Evolutionary conservation across 495 filamentous ascomycete species (phyloP).

Genomic region (Tirmania nivea): DNA sequence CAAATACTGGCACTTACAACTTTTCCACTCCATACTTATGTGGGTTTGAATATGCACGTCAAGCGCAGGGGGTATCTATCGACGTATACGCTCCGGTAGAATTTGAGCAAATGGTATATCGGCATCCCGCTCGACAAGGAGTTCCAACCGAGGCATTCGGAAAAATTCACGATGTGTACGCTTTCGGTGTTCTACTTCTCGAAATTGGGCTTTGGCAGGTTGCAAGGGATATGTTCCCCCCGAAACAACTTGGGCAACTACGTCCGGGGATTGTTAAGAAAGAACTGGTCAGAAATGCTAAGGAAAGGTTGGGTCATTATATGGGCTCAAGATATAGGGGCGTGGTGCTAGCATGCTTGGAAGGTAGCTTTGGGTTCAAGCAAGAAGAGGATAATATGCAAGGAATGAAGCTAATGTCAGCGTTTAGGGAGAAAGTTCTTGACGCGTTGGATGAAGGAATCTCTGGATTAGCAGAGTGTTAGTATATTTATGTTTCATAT

Average conservation of each 20-base stretch:
- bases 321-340: conserved; percentile 6
- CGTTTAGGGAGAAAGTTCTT: conserved; percentile 6
- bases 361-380: not conserved
- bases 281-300: conserved; percentile 1
- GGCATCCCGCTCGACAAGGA: conserved; percentile 13
- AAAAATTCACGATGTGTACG: conserved; percentile 17
- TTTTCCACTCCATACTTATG: conserved; percentile 6
- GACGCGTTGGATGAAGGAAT: conserved; percentile 1
- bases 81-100: not conserved
- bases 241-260: not conserved
- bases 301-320: conserved; percentile 4
- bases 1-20: not conserved
- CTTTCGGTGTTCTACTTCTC: conserved; percentile 16
- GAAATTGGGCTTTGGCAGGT: conserved; percentile 15
- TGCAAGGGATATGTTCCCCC: conserved; percentile 1
- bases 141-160: conserved; percentile 7
- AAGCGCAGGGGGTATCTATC: not conserved
- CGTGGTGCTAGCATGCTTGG: conserved; percentile 5
- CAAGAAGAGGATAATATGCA: conserved; percentile 1
- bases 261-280: conserved; percentile 1
- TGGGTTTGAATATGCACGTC: conserved; percentile 7
- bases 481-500: no score
- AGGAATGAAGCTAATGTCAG: conserved; percentile 4
- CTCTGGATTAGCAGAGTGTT: no score
- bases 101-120: conserved; percentile 6